phyloP scores from a whole-genome alignment of 140 eudicot species.

The Eryngium alpinum region DNA sequence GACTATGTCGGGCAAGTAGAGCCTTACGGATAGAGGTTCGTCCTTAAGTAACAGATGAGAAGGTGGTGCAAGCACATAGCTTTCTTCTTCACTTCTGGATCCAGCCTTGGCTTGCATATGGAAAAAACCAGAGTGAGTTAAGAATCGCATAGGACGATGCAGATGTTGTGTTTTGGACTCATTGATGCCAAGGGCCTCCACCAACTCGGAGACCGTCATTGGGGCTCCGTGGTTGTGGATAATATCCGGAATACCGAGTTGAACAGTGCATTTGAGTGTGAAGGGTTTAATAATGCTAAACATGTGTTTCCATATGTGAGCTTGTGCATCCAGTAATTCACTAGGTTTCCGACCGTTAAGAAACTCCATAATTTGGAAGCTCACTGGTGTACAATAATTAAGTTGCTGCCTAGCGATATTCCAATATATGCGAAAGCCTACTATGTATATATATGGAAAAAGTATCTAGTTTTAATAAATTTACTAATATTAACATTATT shows the following conservation, averaged over 20 bases:
- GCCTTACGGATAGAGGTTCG: slow-evolving; percentile 24
- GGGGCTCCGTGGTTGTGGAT: slow-evolving; percentile 43
- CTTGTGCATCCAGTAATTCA: slow-evolving; percentile 38
- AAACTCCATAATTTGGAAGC: slow-evolving; percentile 16
- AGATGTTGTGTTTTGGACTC: slow-evolving; percentile 20
- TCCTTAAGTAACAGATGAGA: slow-evolving; percentile 35
- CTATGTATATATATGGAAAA: too few species aligned
- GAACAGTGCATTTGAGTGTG: slow-evolving; percentile 45
- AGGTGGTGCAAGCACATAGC: slow-evolving; percentile 32
- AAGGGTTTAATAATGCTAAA: slow-evolving; percentile 38
- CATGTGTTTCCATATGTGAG: slow-evolving; percentile 47
- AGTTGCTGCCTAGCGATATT: too few species aligned
- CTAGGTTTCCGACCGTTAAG: slow-evolving; percentile 5
- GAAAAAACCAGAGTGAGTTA: slow-evolving; percentile 37
- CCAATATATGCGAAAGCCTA: too few species aligned
- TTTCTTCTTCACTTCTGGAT: slow-evolving; percentile 16
- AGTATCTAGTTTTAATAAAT: too few species aligned
- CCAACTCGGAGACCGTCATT: slow-evolving; percentile 33
- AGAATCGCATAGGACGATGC: slow-evolving; percentile 31
- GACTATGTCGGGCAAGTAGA: slow-evolving; percentile 18
- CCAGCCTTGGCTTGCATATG: neutral
- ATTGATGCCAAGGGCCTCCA: slow-evolving; percentile 27
- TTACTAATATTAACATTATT: too few species aligned
- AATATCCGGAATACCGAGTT: slow-evolving; percentile 42
- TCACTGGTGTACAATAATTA: too few species aligned